Evolutionary conservation across 192 early-diverging fungal genomes (phyloP).

Genomic region (Backusella circina): DNA sequence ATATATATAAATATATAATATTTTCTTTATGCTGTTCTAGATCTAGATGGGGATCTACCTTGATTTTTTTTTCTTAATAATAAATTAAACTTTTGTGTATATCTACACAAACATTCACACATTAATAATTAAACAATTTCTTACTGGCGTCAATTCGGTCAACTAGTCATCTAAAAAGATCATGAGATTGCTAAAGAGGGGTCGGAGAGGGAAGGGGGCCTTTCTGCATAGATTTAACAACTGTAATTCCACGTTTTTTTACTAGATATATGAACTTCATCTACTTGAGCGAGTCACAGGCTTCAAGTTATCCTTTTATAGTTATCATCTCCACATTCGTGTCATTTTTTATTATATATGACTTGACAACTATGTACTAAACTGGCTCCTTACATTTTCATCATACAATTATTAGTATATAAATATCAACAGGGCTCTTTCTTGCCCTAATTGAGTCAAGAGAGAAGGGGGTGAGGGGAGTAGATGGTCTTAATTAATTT

Average conservation of each 20-base stretch:
- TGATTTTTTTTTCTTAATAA: not conserved
- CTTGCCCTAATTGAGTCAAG: not conserved
- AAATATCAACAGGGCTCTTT: not conserved
- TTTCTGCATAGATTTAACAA: not conserved
- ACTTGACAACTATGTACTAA: not conserved
- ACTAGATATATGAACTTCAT: not conserved
- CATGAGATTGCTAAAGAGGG: not conserved
- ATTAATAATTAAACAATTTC: not conserved
- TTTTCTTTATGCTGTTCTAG: not conserved
- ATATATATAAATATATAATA: not conserved
- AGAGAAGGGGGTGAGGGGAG: not conserved
- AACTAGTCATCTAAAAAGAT: not conserved
- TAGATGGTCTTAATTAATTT: not conserved
- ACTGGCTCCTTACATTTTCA: not conserved
- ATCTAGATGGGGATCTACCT: not conserved
- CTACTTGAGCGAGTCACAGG: not conserved
- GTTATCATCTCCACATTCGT: not conserved
- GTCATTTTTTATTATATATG: not conserved
- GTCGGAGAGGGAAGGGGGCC: not conserved
- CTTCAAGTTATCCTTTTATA: not conserved
- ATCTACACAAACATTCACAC: not conserved
- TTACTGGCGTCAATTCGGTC: constrained; percentile 1
- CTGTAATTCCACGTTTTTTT: constrained; percentile 4
- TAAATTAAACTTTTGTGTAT: constrained; percentile 1
- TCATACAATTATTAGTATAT: not conserved